Evolutionary conservation across 2,329 filamentous ascomycete species (phyloP).

Genomic region (Aspergillus sp.): DNA sequence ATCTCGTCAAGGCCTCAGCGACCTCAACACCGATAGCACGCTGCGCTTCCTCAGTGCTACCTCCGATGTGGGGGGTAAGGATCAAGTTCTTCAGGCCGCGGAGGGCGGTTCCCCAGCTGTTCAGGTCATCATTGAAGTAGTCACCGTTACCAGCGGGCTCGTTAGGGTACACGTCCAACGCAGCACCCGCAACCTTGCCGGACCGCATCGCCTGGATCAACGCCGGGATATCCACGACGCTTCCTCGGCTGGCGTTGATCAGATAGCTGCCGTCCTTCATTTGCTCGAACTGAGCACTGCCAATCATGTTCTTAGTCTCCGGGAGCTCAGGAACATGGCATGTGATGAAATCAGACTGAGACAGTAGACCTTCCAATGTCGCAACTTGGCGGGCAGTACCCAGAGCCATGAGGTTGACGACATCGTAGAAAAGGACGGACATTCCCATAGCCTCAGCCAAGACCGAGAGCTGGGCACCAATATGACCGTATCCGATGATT

Average conservation of each 20-base stretch:
- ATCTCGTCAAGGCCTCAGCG: constrained; percentile 79
- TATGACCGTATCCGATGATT: constrained; percentile 96
- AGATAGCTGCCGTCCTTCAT: constrained; percentile 95
- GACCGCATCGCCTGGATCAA: constrained; percentile 82
- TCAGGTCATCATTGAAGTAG: constrained; percentile 84
- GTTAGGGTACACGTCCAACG: constrained; percentile 93
- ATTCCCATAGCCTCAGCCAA: constrained; percentile 97
- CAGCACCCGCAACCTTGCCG: constrained; percentile 87
- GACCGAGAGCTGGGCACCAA: constrained; percentile 92
- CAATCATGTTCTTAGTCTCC: constrained; percentile 92
- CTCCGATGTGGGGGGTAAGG: constrained; percentile 93
- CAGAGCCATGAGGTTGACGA: constrained; percentile 89
- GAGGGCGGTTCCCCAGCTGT: constrained; percentile 82
- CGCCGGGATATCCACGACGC: constrained; percentile 89
- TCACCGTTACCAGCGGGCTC: constrained; percentile 93
- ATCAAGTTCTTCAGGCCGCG: constrained; percentile 87
- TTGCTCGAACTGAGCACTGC: constrained; percentile 70
- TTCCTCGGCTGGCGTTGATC: constrained; percentile 93
- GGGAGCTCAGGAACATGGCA: constrained; percentile 90
- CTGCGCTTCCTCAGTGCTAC: constrained; percentile 96
- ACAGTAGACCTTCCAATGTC: constrained; percentile 72
- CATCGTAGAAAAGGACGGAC: constrained; percentile 96
- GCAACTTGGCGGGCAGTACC: constrained; percentile 83
- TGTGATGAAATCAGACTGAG: constrained; percentile 84
- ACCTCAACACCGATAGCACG: constrained; percentile 95